Evolutionary conservation across 306 rosid genomes (phyloP).

Genomic region (Medicago ruthenica): DNA sequence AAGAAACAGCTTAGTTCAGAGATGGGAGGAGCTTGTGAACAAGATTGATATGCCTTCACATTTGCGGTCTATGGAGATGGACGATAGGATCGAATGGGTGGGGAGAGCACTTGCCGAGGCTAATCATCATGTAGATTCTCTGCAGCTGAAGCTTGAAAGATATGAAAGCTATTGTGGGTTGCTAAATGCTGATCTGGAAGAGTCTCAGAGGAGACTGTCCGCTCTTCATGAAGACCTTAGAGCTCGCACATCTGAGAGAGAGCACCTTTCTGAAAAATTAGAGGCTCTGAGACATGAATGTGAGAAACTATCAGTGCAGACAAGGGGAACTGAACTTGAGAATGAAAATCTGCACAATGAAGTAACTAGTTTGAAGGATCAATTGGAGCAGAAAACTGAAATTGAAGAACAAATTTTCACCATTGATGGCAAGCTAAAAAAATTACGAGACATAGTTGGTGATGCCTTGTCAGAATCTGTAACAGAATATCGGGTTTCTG

Average conservation of each 20-base stretch:
- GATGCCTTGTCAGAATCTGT: slow-evolving; percentile 65
- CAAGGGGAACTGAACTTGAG: slow-evolving; percentile 63
- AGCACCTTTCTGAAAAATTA: slow-evolving; percentile 64
- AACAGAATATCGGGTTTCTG: slow-evolving; percentile 55
- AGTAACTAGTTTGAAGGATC: slow-evolving; percentile 54
- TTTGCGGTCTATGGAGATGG: slow-evolving; percentile 80
- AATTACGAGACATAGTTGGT: slow-evolving; percentile 63
- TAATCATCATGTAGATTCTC: slow-evolving; percentile 64
- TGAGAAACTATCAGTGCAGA: slow-evolving; percentile 57
- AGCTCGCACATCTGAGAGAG: slow-evolving; percentile 59
- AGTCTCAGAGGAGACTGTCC: slow-evolving; percentile 62
- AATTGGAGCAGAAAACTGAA: slow-evolving; percentile 53
- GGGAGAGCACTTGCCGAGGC: slow-evolving; percentile 72
- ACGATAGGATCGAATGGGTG: slow-evolving; percentile 84
- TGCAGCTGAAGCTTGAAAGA: slow-evolving; percentile 75
- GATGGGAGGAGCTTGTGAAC: slow-evolving; percentile 90
- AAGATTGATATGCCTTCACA: slow-evolving; percentile 83
- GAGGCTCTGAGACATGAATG: slow-evolving; percentile 56
- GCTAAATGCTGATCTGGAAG: slow-evolving; percentile 81
- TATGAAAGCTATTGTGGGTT: slow-evolving; percentile 72
- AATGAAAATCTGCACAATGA: slow-evolving; percentile 66
- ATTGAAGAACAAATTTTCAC: slow-evolving; percentile 53
- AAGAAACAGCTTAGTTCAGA: slow-evolving; percentile 84
- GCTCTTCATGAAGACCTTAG: slow-evolving; percentile 65
- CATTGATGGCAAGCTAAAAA: slow-evolving; percentile 60